Percentiles rank a stretch among this genome's conserved stretches.
phyloP scores from a whole-genome alignment of 2,329 filamentous ascomycete genomes.

The Tothia fuscella region DNA sequence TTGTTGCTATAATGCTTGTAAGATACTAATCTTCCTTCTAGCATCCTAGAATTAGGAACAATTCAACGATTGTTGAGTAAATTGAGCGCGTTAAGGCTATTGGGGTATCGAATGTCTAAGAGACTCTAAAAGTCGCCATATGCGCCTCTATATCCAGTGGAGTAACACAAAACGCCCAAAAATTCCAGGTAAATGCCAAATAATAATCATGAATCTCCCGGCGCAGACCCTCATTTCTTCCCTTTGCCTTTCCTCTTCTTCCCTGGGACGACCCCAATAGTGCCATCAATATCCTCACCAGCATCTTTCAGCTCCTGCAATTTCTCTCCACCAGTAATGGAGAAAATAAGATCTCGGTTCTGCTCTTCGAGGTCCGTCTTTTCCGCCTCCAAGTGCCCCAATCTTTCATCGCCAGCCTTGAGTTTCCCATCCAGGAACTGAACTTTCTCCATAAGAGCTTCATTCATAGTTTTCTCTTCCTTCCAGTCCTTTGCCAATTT shows the following conservation, averaged over 20 bases:
- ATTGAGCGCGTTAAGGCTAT: no score
- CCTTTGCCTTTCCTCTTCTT: conserved; percentile 42
- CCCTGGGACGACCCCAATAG: conserved; percentile 40
- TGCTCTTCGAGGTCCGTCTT: conserved; percentile 69
- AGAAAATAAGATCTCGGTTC: conserved; percentile 79
- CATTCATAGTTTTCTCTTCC: conserved; percentile 77
- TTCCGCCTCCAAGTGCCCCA: conserved; percentile 32
- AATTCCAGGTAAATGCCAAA: no score
- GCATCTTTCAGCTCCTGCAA: conserved; percentile 52
- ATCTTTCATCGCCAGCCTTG: conserved; percentile 39
- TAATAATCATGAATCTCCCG: no score
- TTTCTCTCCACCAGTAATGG: conserved; percentile 74
- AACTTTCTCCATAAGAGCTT: conserved; percentile 73
- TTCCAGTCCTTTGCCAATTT: conserved; percentile 63
- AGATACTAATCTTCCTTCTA: not conserved
- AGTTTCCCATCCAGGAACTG: conserved; percentile 52
- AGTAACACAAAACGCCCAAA: no score
- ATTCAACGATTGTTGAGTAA: not conserved
- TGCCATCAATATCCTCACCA: conserved; percentile 65
- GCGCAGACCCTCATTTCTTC: conserved; percentile 25
- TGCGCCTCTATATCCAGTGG: no score
- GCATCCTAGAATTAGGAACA: conserved; percentile 4
- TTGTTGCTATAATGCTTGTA: not conserved
- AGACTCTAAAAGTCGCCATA: no score
- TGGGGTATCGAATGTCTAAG: no score